These are phyloP conservation scores for Colletotrichum noveboracense DNA, from an alignment of 2,329 filamentous ascomycete genomes.

Conservation along the genomic window DNA sequence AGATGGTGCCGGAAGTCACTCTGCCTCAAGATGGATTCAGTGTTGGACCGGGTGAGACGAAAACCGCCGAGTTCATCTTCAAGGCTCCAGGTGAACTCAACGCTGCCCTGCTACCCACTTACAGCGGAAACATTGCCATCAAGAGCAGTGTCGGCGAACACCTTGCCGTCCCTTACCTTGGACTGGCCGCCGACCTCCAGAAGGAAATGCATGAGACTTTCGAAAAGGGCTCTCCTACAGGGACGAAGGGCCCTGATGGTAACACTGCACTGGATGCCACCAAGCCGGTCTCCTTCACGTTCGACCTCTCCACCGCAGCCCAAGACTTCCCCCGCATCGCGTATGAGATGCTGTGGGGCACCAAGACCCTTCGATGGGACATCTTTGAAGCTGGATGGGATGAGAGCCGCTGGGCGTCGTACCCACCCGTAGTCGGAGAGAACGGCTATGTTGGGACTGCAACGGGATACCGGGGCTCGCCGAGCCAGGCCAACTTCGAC, in stretches of 20 bases:
- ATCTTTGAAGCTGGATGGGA: conserved; percentile 45
- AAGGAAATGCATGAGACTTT: conserved; percentile 1
- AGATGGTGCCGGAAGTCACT: not conserved
- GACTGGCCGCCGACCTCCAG: conserved; percentile 14
- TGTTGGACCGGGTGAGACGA: not conserved
- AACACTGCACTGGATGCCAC: not conserved
- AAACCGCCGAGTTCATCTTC: not conserved
- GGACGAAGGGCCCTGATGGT: conserved; percentile 5
- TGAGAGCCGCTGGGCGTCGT: conserved; percentile 42
- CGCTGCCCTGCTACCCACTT: conserved; percentile 32
- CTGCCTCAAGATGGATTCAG: not conserved
- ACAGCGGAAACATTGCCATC: conserved; percentile 37
- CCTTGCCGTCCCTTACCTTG: conserved; percentile 35
- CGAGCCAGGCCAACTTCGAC: not conserved
- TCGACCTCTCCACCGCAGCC: conserved; percentile 23
- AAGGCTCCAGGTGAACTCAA: not conserved
- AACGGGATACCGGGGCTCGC: not conserved
- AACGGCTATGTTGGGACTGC: conserved; percentile 39
- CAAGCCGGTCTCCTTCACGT: conserved; percentile 24
- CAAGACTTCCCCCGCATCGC: conserved; percentile 30
- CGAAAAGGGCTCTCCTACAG: not conserved
- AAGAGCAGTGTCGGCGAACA: conserved; percentile 34
- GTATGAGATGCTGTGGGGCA: conserved; percentile 23
- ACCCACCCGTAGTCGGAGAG: conserved; percentile 42
- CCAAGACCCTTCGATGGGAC: conserved; percentile 31